These are phyloP conservation scores for Fusarium xyrophilum DNA, from an alignment of 2,329 filamentous ascomycete species.

Conservation along the genomic window DNA sequence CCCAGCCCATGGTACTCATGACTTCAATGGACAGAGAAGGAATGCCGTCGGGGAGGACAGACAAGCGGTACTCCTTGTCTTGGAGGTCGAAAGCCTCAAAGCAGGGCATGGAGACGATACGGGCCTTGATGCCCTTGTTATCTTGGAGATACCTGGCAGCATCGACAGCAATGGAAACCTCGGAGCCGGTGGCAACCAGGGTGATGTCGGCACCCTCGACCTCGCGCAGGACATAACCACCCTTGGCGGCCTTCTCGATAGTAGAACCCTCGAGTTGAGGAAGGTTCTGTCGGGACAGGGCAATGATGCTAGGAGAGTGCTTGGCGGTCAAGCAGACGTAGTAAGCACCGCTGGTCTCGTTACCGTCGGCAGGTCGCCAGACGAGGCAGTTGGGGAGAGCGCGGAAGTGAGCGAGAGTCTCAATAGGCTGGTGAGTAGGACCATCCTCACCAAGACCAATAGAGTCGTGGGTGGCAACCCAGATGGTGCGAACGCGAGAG, in stretches of 20 bases:
- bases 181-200: constrained; percentile 92
- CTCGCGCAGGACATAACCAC: constrained; percentile 91
- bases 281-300: constrained; percentile 96
- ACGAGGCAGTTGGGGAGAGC: constrained; percentile 99
- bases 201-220: constrained; percentile 84
- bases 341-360: constrained; percentile 98
- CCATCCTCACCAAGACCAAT: constrained; percentile 99
- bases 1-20: constrained; percentile 97
- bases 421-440: constrained; percentile 98
- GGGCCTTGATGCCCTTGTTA: constrained; percentile 84
- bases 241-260: constrained; percentile 89
- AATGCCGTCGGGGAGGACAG: constrained; percentile 91
- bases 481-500: constrained; percentile 89
- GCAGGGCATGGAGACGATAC: constrained; percentile 95
- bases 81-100: constrained; percentile 96
- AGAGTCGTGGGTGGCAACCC: constrained; percentile 97
- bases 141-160: constrained; percentile 90
- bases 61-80: constrained; percentile 92
- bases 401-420: constrained; percentile 98
- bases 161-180: constrained; percentile 93
- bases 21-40: constrained; percentile 93
- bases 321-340: constrained; percentile 91
- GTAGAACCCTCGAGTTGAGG: constrained; percentile 95
- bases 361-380: constrained; percentile 97
- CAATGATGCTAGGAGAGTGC: constrained; percentile 89